Conservation (phyloP, 1,284 basidiomycete species). For the Cutaneotrichosporon dermatis region DNA sequence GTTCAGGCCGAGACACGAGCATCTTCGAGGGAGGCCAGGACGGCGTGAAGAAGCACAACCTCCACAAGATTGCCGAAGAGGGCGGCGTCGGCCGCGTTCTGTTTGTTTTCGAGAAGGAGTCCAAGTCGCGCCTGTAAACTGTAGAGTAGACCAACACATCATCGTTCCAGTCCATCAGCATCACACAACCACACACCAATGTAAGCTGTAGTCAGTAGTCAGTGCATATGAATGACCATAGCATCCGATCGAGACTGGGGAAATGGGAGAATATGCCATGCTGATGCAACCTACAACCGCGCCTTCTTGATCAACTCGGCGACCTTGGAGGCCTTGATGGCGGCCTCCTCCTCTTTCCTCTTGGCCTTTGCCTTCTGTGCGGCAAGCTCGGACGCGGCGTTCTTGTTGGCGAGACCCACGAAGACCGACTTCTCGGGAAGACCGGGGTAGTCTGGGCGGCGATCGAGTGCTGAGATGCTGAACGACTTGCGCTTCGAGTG, state of each 20-base stretch:
- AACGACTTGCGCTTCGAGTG: conserved; percentile 35
- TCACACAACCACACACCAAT: too few species aligned
- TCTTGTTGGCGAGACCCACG: conserved; percentile 1
- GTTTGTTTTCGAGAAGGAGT: conserved; percentile 46
- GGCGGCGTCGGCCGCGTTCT: conserved; percentile 39
- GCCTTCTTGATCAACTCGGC: conserved; percentile 4
- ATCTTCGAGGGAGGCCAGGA: too few species aligned
- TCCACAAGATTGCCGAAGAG: conserved; percentile 26
- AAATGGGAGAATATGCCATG: conserved; percentile 1
- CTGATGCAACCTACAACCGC: conserved; percentile 4
- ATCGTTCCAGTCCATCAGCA: too few species aligned
- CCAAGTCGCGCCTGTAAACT: conserved; percentile 22
- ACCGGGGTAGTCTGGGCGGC: conserved; percentile 7
- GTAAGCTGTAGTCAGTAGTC: too few species aligned
- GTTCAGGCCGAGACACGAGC: background rate
- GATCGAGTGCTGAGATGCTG: conserved; percentile 23
- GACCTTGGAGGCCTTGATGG: background rate
- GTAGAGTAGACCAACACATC: too few species aligned
- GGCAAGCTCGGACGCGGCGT: background rate
- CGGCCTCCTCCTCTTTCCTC: conserved; percentile 1
- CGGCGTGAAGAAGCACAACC: conserved; percentile 30
- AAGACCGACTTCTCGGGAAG: background rate
- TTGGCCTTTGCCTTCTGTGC: conserved; percentile 6
- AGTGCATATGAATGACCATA: too few species aligned
- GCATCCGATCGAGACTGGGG: too few species aligned